Evolutionary conservation across 176 grass and related monocot species (phyloP).

Genomic region (Avena insularis): DNA sequence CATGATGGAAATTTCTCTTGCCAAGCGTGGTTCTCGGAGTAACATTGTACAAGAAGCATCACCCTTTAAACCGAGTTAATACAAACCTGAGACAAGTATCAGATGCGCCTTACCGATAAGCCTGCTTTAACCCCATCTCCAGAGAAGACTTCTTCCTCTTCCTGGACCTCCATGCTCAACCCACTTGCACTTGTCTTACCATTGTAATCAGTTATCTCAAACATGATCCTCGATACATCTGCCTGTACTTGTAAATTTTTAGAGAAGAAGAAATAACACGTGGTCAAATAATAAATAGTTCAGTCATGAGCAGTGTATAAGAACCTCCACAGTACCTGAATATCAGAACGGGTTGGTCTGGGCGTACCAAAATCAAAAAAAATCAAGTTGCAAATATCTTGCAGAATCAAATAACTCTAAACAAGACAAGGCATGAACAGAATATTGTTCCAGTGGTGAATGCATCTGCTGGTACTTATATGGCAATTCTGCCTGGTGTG

Average conservation of each 20-base stretch:
- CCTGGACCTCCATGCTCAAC: conserved; percentile 13
- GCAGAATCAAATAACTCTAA: conserved; percentile 36
- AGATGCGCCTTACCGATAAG: conserved; percentile 52
- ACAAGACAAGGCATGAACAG: conserved; percentile 47
- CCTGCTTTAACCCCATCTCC: conserved; percentile 47
- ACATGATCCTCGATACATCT: not conserved
- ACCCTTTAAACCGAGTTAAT: conserved; percentile 25
- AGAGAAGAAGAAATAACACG: not conserved
- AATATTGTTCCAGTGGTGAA: conserved; percentile 53
- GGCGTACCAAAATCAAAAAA: conserved; percentile 3
- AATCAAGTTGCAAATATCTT: conserved; percentile 41
- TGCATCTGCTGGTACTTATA: conserved; percentile 50
- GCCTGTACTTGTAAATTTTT: not conserved
- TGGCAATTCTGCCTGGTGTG: conserved; percentile 49
- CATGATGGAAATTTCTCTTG: too few species aligned
- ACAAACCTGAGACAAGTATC: conserved; percentile 36
- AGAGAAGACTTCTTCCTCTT: conserved; percentile 27
- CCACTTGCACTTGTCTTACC: not conserved
- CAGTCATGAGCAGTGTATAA: not conserved
- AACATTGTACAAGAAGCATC: conserved; percentile 27
- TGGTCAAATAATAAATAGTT: not conserved
- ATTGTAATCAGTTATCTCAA: conserved; percentile 15
- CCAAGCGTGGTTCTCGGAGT: too few species aligned
- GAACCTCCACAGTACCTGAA: not conserved
- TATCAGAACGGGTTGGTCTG: conserved; percentile 21